These are phyloP conservation scores for Cercospora canescens DNA, from an alignment of 2,329 filamentous ascomycete genomes.

Conservation along the genomic window DNA sequence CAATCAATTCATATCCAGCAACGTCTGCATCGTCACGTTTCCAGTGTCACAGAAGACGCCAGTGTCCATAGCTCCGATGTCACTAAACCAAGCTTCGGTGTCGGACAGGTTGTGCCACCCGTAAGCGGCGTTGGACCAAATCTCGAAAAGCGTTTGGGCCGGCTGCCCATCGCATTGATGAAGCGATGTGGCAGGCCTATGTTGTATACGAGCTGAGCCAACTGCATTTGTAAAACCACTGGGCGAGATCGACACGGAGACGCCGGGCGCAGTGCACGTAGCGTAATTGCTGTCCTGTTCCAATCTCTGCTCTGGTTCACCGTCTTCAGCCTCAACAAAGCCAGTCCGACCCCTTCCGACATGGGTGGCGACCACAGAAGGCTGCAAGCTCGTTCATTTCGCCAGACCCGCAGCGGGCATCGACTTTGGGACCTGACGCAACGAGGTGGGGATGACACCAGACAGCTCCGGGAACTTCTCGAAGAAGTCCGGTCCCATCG, in stretches of 20 bases:
- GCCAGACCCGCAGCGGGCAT: not conserved
- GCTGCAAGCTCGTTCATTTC: not conserved
- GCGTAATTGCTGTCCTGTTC: not conserved
- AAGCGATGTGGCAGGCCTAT: not conserved
- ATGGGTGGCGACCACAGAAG: not conserved
- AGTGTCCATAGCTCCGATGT: not conserved
- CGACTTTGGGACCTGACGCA: not conserved
- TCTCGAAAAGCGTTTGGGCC: not conserved
- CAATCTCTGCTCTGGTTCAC: not conserved
- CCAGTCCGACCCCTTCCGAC: not conserved
- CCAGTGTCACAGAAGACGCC: not conserved
- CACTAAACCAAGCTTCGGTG: not conserved
- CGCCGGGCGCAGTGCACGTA: not conserved
- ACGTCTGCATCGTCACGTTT: not conserved
- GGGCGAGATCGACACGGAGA: not conserved
- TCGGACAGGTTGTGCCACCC: not conserved
- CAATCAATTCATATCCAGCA: not conserved
- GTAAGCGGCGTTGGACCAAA: not conserved
- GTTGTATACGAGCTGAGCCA: not conserved
- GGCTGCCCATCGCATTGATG: not conserved
- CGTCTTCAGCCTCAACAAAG: not conserved
- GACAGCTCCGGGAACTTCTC: not conserved
- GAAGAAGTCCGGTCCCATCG: not conserved
- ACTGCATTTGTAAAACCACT: too few species aligned
- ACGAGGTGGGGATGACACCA: not conserved